These are phyloP conservation scores for Scutellaria barbata DNA, from an alignment of 257 asterid genomes.

Conservation along the genomic window DNA sequence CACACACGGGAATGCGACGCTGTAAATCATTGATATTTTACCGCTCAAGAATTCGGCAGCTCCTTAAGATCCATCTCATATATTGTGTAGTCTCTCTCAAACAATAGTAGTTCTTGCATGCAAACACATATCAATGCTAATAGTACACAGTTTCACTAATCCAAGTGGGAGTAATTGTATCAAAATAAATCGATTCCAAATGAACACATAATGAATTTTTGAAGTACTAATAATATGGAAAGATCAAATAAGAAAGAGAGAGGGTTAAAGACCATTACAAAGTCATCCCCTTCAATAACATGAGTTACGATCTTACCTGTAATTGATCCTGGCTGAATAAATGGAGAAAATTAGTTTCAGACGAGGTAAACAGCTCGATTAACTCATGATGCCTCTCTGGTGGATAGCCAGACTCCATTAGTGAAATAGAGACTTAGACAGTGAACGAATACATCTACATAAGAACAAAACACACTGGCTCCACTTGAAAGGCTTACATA, in stretches of 20 bases:
- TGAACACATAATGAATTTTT: background rate
- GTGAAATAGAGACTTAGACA: slow-evolving; percentile 77
- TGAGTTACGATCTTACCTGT: slow-evolving; percentile 58
- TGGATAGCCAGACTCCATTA: slow-evolving; percentile 69
- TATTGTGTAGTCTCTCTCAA: slow-evolving; percentile 82
- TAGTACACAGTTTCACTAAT: background rate
- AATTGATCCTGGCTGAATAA: slow-evolving; percentile 93
- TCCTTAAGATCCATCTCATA: slow-evolving; percentile 61
- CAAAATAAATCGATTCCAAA: background rate
- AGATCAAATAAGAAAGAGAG: background rate
- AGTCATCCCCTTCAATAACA: background rate
- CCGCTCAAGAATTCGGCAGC: slow-evolving; percentile 44
- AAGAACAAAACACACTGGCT: background rate
- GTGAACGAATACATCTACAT: slow-evolving; percentile 19
- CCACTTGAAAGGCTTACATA: background rate
- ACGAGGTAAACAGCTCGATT: slow-evolving; percentile 72
- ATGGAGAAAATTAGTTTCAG: slow-evolving; percentile 73
- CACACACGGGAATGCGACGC: background rate
- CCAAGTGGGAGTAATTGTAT: background rate
- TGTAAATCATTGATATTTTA: background rate
- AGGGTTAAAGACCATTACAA: background rate
- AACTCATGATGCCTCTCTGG: slow-evolving; percentile 72
- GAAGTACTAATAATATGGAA: background rate
- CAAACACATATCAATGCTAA: slow-evolving; percentile 22
- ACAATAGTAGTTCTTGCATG: slow-evolving; percentile 77